Conservation (phyloP, 2,329 filamentous ascomycete species). For the Stagonosporopsis tanaceti region DNA sequence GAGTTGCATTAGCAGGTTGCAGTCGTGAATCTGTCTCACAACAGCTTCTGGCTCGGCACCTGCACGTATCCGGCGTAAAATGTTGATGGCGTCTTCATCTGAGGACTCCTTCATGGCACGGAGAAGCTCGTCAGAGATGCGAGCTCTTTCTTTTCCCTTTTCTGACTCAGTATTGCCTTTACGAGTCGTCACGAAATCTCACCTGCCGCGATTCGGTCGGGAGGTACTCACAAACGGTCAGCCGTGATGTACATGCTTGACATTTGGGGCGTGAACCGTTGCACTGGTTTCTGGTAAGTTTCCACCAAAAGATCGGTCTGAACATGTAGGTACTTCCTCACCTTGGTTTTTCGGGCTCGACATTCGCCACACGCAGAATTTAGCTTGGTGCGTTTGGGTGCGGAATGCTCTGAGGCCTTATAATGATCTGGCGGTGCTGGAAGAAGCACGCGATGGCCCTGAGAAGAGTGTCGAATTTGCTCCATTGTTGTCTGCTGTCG, state of each 20-base stretch:
- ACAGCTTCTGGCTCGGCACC: slow-evolving; percentile 24
- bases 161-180: not conserved
- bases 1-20: slow-evolving; percentile 23
- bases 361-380: slow-evolving; percentile 3
- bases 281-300: not conserved
- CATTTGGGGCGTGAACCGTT: slow-evolving; percentile 6
- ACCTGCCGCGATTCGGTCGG: slow-evolving; percentile 4
- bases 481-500: not conserved
- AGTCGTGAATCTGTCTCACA: slow-evolving; percentile 21
- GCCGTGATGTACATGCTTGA: slow-evolving; percentile 1
- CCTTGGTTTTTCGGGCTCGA: slow-evolving; percentile 6
- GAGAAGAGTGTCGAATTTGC: not conserved
- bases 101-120: not conserved
- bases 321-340: not conserved
- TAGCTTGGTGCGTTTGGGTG: not conserved
- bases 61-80: slow-evolving; percentile 25
- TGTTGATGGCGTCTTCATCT: slow-evolving; percentile 3
- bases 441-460: not conserved
- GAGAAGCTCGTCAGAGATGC: not conserved
- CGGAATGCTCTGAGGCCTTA: not conserved
- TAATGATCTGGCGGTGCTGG: not conserved
- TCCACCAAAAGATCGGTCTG: not conserved
- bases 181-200: not conserved
- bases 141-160: slow-evolving; percentile 1
- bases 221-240: slow-evolving; percentile 1